phyloP scores from a whole-genome alignment of 805 yeast genomes.

The Metschnikowia continentalis region DNA sequence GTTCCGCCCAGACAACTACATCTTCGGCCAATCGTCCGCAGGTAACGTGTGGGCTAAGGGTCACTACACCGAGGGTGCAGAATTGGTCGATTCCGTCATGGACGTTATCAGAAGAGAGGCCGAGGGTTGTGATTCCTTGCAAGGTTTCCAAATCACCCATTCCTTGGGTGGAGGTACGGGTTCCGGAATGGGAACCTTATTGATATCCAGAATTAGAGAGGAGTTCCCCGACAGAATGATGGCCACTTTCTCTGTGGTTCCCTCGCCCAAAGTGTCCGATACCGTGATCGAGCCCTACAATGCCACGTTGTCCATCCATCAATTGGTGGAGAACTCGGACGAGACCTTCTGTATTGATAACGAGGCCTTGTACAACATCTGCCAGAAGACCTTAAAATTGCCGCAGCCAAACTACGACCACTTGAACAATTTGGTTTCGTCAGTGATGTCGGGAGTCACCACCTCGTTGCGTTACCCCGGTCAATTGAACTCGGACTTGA shows the following conservation, averaged over 20 bases:
- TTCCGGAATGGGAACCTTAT: conserved; percentile 91
- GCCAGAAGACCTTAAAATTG: conserved; percentile 79
- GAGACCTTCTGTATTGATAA: conserved; percentile 95
- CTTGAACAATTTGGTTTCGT: conserved; percentile 76
- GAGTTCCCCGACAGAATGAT: conserved; percentile 95
- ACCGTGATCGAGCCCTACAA: conserved; percentile 95
- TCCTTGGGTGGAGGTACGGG: conserved; percentile 82
- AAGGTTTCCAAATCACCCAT: conserved; percentile 83
- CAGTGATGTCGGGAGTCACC: conserved; percentile 94
- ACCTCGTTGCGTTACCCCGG: conserved; percentile 94
- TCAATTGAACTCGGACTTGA: conserved; percentile 86
- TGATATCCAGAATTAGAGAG: conserved; percentile 81
- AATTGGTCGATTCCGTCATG: conserved; percentile 82
- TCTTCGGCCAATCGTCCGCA: conserved; percentile 87
- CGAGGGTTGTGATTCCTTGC: conserved; percentile 86
- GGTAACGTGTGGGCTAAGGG: conserved; percentile 98
- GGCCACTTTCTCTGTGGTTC: conserved; percentile 92
- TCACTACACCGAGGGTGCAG: conserved; percentile 95
- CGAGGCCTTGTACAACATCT: conserved; percentile 87
- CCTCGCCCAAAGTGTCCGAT: conserved; percentile 86
- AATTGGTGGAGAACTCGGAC: conserved; percentile 84
- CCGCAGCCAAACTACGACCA: conserved; percentile 75
- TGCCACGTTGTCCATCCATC: conserved; percentile 86
- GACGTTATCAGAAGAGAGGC: conserved; percentile 92
- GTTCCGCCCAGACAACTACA: conserved; percentile 88